These are phyloP conservation scores for Coemansia sp. DNA, from an alignment of 192 early-diverging fungal species.

Conservation along the genomic window DNA sequence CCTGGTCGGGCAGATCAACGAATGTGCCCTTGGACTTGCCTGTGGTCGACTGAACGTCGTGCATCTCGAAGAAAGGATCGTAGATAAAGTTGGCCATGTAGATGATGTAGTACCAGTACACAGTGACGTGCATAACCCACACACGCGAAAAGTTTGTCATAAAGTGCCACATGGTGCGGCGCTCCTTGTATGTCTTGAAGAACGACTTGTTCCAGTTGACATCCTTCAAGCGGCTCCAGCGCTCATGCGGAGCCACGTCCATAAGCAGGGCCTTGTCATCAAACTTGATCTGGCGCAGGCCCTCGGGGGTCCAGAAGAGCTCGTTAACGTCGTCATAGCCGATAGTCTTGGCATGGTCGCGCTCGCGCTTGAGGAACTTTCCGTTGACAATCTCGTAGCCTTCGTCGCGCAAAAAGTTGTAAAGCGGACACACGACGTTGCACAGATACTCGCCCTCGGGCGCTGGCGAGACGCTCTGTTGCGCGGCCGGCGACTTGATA, in stretches of 20 bases:
- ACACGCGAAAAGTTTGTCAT: conserved; percentile 82
- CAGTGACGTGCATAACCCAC: conserved; percentile 81
- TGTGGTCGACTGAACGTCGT: conserved; percentile 45
- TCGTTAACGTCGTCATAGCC: conserved; percentile 88
- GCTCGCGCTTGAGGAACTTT: conserved; percentile 72
- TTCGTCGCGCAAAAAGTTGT: conserved; percentile 74
- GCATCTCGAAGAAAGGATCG: conserved; percentile 56
- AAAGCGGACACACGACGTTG: conserved; percentile 70
- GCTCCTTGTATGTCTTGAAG: conserved; percentile 82
- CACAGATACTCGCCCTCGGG: conserved; percentile 72
- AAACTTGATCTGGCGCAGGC: conserved; percentile 60
- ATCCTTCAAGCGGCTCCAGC: conserved; percentile 63
- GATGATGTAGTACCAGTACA: conserved; percentile 81
- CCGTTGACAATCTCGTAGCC: conserved; percentile 70
- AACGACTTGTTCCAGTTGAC: conserved; percentile 75
- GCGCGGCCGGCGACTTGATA: conserved; percentile 57
- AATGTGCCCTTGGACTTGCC: conserved; percentile 46
- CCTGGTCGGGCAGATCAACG: conserved; percentile 40
- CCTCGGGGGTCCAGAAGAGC: conserved; percentile 75
- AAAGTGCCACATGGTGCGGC: conserved; percentile 79
- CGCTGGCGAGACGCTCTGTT: conserved; percentile 56
- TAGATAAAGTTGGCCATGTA: conserved; percentile 71
- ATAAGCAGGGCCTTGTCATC: conserved; percentile 66
- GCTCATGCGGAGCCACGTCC: conserved; percentile 60
- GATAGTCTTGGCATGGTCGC: conserved; percentile 73